Percentiles rank a stretch among this genome's conserved stretches.
Evolutionary conservation across 345 rosid species (phyloP).

Genomic region (Citrus sp.): DNA sequence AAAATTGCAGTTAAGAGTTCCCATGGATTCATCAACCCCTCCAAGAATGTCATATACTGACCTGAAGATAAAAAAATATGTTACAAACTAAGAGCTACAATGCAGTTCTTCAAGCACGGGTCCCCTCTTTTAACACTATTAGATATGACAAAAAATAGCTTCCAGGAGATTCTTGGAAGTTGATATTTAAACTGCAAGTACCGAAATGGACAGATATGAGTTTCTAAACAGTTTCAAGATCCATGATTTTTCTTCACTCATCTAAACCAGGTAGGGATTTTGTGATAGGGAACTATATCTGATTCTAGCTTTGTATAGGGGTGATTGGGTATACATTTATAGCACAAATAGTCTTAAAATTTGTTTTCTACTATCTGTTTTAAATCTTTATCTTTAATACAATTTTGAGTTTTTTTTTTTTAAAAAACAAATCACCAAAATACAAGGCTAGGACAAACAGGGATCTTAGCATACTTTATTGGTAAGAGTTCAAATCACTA

Average conservation of each 20-base stretch:
- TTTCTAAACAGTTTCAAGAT: neutral
- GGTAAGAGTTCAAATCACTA: neutral
- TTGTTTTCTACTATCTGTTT: too few species aligned
- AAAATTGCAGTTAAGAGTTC: neutral
- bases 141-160: neutral
- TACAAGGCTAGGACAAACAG: neutral
- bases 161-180: neutral
- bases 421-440: neutral
- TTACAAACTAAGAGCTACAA: neutral
- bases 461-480: neutral
- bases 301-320: too few species aligned
- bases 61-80: neutral
- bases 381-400: too few species aligned
- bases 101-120: neutral
- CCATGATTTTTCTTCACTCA: too few species aligned
- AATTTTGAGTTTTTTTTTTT: too few species aligned
- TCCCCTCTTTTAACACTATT: neutral
- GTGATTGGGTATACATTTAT: too few species aligned
- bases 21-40: neutral
- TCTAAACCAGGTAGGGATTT: too few species aligned
- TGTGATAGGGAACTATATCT: too few species aligned
- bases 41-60: neutral
- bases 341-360: too few species aligned
- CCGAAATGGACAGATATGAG: neutral
- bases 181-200: neutral